A percentile compares a stretch with the other conserved stretches of the same genome.
These are phyloP conservation scores for Grosmannia penicillata DNA, from an alignment of 2,329 filamentous ascomycete species.

Conservation along the genomic window DNA sequence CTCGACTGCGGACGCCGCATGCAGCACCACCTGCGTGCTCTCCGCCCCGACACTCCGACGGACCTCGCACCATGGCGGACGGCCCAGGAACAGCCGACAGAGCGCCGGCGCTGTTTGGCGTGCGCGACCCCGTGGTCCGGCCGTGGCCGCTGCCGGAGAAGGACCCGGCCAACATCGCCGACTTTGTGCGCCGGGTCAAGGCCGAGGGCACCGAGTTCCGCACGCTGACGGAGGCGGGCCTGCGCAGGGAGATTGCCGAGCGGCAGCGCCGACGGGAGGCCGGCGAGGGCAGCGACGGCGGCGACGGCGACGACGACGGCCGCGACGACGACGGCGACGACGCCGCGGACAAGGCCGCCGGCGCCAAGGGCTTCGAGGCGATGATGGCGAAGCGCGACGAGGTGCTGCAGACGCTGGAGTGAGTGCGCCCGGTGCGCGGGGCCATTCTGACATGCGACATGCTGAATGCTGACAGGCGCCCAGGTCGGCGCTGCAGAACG, in stretches of 20 bases:
- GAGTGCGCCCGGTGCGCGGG: conserved; percentile 11
- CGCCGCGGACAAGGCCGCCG: conserved; percentile 12
- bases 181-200: conserved; percentile 69
- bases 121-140: conserved; percentile 25
- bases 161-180: conserved; percentile 46
- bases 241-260: conserved; percentile 51
- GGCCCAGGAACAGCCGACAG: background rate
- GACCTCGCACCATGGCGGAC: conserved; percentile 7
- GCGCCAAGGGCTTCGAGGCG: conserved; percentile 18
- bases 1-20: no score
- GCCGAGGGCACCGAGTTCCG: conserved; percentile 69
- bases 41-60: no score
- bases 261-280: conserved; percentile 23
- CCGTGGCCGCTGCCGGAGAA: conserved; percentile 45
- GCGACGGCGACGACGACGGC: conserved; percentile 30
- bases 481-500: conserved; percentile 39
- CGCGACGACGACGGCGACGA: conserved; percentile 22
- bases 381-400: conserved; percentile 38
- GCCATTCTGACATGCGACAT: no score
- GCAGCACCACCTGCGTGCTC: no score
- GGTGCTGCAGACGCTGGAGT: conserved; percentile 44
- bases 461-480: conserved; percentile 1
- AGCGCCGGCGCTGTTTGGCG: conserved; percentile 8
- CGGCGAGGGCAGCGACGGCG: conserved; percentile 25
- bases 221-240: conserved; percentile 56